A percentile compares a stretch with the other conserved stretches of the same genome.
These are phyloP conservation scores for Starmerella gropengiesseri DNA, from an alignment of 805 yeast genomes.

Conservation along the genomic window DNA sequence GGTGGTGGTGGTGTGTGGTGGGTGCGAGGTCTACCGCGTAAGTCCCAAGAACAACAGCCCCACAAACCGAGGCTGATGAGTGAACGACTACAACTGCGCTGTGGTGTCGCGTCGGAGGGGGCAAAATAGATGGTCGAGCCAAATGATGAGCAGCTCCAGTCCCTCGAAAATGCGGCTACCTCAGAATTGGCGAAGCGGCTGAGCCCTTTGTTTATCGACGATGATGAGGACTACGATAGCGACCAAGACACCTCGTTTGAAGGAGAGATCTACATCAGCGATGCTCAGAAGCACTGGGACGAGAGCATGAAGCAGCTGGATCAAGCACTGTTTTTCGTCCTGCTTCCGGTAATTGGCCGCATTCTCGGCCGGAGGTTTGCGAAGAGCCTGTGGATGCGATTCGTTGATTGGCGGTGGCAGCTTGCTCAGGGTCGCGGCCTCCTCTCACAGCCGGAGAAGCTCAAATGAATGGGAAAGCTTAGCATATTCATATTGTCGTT, in stretches of 20 bases:
- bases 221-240: constrained; percentile 7
- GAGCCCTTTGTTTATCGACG: neutral
- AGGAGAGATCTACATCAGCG: constrained; percentile 23
- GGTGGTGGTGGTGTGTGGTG: too few species aligned
- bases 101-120: neutral
- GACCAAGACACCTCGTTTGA: constrained; percentile 18
- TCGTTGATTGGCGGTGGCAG: constrained; percentile 21
- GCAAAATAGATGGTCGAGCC: constrained; percentile 1
- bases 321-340: constrained; percentile 42
- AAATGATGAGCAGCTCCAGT: neutral
- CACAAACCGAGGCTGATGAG: too few species aligned
- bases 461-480: neutral
- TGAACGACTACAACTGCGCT: too few species aligned
- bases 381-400: constrained; percentile 22
- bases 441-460: neutral
- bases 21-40: too few species aligned
- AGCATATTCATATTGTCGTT: constrained; percentile 1
- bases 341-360: constrained; percentile 59
- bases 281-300: constrained; percentile 68
- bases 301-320: constrained; percentile 51
- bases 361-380: constrained; percentile 53
- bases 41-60: too few species aligned
- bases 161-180: constrained; percentile 5
- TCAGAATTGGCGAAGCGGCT: constrained; percentile 1
- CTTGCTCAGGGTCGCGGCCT: neutral